Evolutionary conservation across 139 green algal genomes (phyloP).

Genomic region (Chlamydomonas applanata): DNA sequence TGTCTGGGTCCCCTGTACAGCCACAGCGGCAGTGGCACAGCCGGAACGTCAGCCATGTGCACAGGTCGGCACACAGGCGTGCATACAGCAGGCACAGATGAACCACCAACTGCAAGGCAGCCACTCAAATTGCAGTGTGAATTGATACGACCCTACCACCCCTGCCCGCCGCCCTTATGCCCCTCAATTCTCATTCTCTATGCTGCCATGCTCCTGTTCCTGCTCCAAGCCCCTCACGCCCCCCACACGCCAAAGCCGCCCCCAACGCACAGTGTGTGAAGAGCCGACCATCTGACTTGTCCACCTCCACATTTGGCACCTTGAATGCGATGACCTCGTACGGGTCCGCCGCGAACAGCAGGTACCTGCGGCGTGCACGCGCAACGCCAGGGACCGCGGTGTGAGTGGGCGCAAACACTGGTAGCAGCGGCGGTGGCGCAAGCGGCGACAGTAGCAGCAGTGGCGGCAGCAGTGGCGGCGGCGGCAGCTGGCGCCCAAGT

Average conservation of each 20-base stretch:
- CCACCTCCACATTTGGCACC: slow-evolving; percentile 83
- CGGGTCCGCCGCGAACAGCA: slow-evolving; percentile 96
- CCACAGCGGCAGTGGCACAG: too few relatives aligned
- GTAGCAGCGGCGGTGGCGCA: too few relatives aligned
- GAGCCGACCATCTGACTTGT: slow-evolving; percentile 76
- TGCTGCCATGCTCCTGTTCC: neutral
- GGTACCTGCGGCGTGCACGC: too few relatives aligned
- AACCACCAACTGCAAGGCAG: neutral
- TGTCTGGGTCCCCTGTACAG: slow-evolving; percentile 80
- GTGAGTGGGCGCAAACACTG: too few relatives aligned
- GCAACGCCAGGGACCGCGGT: too few relatives aligned
- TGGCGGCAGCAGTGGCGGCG: too few relatives aligned
- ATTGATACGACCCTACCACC: neutral
- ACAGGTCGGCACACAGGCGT: neutral
- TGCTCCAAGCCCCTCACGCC: neutral
- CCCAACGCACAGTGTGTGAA: slow-evolving; percentile 86
- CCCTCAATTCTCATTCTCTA: neutral
- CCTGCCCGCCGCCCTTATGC: neutral
- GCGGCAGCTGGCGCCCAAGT: too few relatives aligned
- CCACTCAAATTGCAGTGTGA: neutral
- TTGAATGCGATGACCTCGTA: slow-evolving; percentile 99
- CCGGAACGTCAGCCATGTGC: too few relatives aligned
- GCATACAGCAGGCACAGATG: neutral
- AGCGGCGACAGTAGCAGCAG: too few relatives aligned
- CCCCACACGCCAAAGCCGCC: too few relatives aligned